Evolutionary conservation across 306 rosid genomes (phyloP).

Genomic region (Macrotyloma uniflorum): DNA sequence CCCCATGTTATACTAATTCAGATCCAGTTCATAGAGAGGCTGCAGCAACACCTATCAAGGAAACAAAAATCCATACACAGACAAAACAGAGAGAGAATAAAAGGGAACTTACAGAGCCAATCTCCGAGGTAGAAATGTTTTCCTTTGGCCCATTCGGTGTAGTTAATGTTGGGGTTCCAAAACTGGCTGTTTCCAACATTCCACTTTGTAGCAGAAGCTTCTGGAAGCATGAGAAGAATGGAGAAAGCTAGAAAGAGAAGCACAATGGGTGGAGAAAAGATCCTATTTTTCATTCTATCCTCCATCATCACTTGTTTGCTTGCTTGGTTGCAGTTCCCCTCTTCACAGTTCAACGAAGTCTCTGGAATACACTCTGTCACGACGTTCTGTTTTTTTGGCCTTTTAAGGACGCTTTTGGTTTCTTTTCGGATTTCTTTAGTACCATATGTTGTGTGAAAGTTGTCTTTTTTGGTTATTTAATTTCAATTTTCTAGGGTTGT

Average conservation of each 20-base stretch:
- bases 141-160: constrained; percentile 73
- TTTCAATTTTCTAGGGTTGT: background rate
- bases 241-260: constrained; percentile 41
- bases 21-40: constrained; percentile 45
- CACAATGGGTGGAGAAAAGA: constrained; percentile 38
- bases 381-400: constrained; percentile 34
- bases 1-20: constrained; percentile 33
- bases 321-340: background rate
- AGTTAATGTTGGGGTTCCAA: constrained; percentile 76
- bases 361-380: constrained; percentile 40
- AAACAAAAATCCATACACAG: background rate
- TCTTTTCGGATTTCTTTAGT: background rate
- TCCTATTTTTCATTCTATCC: constrained; percentile 47
- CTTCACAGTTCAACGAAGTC: constrained; percentile 21
- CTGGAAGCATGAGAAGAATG: constrained; percentile 51
- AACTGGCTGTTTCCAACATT: constrained; percentile 70
- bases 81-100: background rate
- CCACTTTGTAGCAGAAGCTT: constrained; percentile 62
- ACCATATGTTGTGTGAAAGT: background rate
- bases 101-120: constrained; percentile 75
- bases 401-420: constrained; percentile 32
- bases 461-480: background rate
- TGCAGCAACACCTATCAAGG: background rate
- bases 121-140: constrained; percentile 88
- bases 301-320: constrained; percentile 31